Evolutionary conservation across 2,329 filamentous ascomycete genomes (phyloP), one percentile per base, ranked within the genome.

Genomic region (Hymenoscyphus fructigenus): DNA sequence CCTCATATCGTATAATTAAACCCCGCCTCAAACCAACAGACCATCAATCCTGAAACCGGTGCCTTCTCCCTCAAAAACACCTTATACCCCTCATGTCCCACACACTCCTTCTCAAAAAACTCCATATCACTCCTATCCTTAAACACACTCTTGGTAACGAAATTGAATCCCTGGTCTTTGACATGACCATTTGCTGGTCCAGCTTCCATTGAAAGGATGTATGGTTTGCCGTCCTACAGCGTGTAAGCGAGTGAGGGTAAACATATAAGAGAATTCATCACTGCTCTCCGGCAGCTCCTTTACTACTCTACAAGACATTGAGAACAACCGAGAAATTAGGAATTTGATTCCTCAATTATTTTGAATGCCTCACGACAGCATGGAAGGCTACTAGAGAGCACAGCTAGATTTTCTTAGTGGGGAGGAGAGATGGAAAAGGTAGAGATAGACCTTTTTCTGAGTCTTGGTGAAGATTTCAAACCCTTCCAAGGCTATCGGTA

Each of bases 91-190:
- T 76, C 76, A 69, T 88, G 85, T 28, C 83, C 84, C 68, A 79
- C 79, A 69, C 84, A 85, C 65, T 83, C 77, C 5, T 75, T 78
- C 71, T 87, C 85, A 71, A 86, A 88, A 73, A 80, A 87, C 56
- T 83, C 77, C 81, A 87, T 84, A 69, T 87, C 85, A 26, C 83
- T 83, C 57, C 82, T 68, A n/a, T 78, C 82, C 26, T 79, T 79
- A 69, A 88, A 87, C 1, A 80, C 80, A 3, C 81, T 84, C 67
- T 82, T 79, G 1, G 81, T 80, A 17, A 80, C 78, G 60, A 88
- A 65, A 17, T 81, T 86, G 76, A 79, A 86, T 26, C 84, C 85
- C 71, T 85, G 79, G 69, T 78, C 81, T 34, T 84, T 81, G 2
- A 80, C 76, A 64, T 86, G 82, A 17, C 79, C 76, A 64, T 82